These are phyloP conservation scores for Flaveria sonorensis DNA, from an alignment of 129 eudicot genomes.

Conservation along the genomic window DNA sequence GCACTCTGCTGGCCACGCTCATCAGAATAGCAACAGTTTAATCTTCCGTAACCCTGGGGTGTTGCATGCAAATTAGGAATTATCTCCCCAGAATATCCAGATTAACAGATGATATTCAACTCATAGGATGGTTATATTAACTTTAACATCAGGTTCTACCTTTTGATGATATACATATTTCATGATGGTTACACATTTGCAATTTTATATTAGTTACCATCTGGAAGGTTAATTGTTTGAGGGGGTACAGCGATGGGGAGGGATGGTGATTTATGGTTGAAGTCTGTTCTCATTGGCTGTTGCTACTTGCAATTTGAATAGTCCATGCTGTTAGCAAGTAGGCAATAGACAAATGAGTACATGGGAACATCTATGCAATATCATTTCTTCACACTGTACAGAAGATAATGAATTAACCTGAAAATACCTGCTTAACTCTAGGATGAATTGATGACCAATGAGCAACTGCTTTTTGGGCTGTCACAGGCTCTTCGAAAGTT, in stretches of 20 bases:
- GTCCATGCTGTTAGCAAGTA: not conserved
- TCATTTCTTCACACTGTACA: not conserved
- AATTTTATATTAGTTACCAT: not conserved
- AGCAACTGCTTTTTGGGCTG: constrained; percentile 93
- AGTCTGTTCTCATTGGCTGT: not conserved
- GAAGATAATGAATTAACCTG: constrained; percentile 3
- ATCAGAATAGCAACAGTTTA: not conserved
- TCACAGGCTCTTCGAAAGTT: constrained; percentile 94
- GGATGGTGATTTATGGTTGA: not conserved
- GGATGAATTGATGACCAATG: constrained; percentile 60
- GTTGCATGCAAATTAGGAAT: not conserved
- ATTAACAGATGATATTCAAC: not conserved
- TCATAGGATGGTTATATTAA: not conserved
- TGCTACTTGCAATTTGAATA: not conserved
- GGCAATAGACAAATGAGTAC: not conserved
- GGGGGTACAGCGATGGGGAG: not conserved
- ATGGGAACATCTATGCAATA: not conserved
- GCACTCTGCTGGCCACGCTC: not conserved
- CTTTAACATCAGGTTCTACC: not conserved
- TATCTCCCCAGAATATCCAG: not conserved
- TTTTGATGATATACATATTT: not conserved
- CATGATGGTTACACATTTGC: not conserved
- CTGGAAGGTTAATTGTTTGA: not conserved
- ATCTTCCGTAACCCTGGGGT: not conserved
- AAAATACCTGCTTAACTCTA: constrained; percentile 31